Evolutionary conservation across 2,329 filamentous ascomycete genomes (phyloP).

Genomic region (Lasiodiplodia hormozganensis): DNA sequence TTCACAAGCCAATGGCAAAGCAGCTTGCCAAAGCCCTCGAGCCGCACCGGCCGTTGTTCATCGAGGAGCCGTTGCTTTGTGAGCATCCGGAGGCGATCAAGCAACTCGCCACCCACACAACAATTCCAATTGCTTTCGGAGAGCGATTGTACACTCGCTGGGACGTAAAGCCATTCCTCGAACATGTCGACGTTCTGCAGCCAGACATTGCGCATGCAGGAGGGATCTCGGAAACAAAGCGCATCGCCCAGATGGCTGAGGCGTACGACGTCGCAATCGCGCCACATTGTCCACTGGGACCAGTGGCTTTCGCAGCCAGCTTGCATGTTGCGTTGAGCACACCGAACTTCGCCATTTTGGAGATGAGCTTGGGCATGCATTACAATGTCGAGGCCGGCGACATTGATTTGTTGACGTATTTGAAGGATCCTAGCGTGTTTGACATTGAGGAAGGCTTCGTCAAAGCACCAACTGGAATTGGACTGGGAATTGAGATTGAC

Average conservation of each 20-base stretch:
- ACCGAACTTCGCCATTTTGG: constrained; percentile 73
- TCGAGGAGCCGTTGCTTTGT: constrained; percentile 75
- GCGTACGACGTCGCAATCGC: constrained; percentile 76
- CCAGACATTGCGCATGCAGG: constrained; percentile 76
- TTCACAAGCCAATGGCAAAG: constrained; percentile 81
- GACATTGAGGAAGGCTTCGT: constrained; percentile 71
- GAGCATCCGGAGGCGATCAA: constrained; percentile 73
- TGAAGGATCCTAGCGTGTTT: constrained; percentile 70
- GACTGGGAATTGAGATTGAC: constrained; percentile 72
- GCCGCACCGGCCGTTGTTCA: constrained; percentile 73
- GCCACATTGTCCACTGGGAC: constrained; percentile 76
- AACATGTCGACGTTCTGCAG: constrained; percentile 74
- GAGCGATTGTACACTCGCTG: constrained; percentile 75
- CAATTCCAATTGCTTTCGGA: constrained; percentile 72
- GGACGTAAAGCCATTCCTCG: constrained; percentile 76
- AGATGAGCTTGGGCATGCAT: constrained; percentile 82
- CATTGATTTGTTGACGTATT: constrained; percentile 62
- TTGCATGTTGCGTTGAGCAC: constrained; percentile 69
- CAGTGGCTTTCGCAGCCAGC: constrained; percentile 73
- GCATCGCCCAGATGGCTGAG: constrained; percentile 75
- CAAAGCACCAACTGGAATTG: constrained; percentile 63
- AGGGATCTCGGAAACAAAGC: constrained; percentile 73
- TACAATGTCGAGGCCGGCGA: constrained; percentile 63
- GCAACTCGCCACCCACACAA: constrained; percentile 62
- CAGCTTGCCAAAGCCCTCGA: constrained; percentile 72